Evolutionary conservation across 2,329 filamentous ascomycete species (phyloP).

Genomic region (Beauveria rudraprayagi): DNA sequence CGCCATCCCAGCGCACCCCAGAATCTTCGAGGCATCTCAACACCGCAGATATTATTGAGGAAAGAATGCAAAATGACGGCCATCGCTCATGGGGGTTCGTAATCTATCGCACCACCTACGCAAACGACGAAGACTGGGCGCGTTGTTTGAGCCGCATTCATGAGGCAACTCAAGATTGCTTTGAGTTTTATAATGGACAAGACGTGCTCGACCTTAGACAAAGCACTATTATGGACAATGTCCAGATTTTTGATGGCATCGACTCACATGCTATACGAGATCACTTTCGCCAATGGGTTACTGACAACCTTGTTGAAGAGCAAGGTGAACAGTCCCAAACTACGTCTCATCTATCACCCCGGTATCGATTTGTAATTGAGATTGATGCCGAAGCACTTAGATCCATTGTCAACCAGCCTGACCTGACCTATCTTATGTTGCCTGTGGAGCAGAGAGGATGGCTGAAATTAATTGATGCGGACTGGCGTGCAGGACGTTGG

Average conservation of each 20-base stretch:
- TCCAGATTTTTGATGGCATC: neutral
- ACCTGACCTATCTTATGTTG: constrained; percentile 4
- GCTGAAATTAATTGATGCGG: neutral
- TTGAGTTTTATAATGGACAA: constrained; percentile 1
- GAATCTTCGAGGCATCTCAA: neutral
- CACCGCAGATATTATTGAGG: constrained; percentile 2
- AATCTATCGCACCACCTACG: constrained; percentile 7
- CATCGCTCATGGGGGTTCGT: constrained; percentile 4
- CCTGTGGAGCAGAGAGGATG: constrained; percentile 4
- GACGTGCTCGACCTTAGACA: neutral
- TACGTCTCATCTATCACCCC: neutral
- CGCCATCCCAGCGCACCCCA: neutral
- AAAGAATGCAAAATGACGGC: neutral
- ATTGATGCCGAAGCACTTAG: neutral
- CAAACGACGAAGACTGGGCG: neutral
- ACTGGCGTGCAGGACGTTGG: neutral
- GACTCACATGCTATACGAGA: constrained; percentile 2
- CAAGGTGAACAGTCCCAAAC: neutral
- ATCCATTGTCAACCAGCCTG: constrained; percentile 3
- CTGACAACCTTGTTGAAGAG: neutral
- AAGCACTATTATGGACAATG: constrained; percentile 1
- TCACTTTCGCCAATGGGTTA: constrained; percentile 4
- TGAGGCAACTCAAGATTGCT: neutral
- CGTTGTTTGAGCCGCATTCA: neutral
- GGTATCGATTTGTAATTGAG: constrained; percentile 5